A percentile compares a stretch with the other conserved stretches of the same genome.
phyloP scores from a whole-genome alignment of 2,329 filamentous ascomycete genomes.

The Biscogniauxia marginata region DNA sequence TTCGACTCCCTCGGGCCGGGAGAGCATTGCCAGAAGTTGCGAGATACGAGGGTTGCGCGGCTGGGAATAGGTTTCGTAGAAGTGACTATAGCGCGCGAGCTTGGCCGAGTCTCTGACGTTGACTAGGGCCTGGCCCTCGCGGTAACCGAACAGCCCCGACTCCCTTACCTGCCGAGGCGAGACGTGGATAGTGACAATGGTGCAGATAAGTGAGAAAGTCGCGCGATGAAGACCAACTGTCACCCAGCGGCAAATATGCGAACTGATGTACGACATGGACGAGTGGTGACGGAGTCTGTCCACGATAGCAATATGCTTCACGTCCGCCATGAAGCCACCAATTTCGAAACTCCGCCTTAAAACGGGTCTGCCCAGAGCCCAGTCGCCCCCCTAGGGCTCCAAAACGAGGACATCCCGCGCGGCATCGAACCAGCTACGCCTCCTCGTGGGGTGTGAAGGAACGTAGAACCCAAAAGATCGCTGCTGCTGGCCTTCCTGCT shows the following conservation, averaged over 20 bases:
- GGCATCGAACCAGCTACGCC: not conserved
- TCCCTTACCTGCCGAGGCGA: not conserved
- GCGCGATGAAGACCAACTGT: not conserved
- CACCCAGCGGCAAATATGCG: not conserved
- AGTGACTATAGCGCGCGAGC: not conserved
- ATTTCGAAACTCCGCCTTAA: not conserved
- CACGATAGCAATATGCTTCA: not conserved
- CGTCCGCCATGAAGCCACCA: not conserved
- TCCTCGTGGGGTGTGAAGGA: no score
- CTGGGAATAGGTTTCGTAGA: not conserved
- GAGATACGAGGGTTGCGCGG: not conserved
- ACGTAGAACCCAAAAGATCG: not conserved
- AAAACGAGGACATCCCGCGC: not conserved
- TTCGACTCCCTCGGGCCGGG: not conserved
- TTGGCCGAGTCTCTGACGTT: not conserved
- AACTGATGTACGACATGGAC: not conserved
- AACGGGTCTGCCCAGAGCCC: not conserved
- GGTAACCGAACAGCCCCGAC: not conserved
- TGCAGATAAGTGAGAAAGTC: constrained; percentile 1
- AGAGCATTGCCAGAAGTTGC: not conserved
- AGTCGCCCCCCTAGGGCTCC: not conserved
- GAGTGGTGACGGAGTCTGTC: not conserved
- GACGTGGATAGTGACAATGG: constrained; percentile 2
- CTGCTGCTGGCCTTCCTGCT: not conserved
- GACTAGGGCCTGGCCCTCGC: not conserved